These are phyloP conservation scores for Pleurotus salmoneostramineus DNA, from an alignment of 768 basidiomycete genomes.

Conservation along the genomic window DNA sequence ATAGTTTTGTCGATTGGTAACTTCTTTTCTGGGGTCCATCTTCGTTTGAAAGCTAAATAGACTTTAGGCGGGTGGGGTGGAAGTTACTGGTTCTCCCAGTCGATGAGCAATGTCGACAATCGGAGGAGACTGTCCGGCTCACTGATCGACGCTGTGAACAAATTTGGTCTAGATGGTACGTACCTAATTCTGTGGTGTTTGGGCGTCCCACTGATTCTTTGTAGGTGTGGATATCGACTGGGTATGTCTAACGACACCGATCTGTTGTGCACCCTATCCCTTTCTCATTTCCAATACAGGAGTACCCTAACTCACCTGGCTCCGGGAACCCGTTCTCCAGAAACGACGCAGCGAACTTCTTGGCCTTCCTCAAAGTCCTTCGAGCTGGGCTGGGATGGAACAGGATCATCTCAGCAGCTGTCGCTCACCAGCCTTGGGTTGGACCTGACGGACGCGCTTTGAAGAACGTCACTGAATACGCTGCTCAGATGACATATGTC, in stretches of 20 bases:
- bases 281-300: constrained; percentile 21
- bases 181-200: constrained; percentile 41
- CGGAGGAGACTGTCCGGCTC: constrained; percentile 41
- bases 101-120: constrained; percentile 31
- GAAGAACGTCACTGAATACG: constrained; percentile 43
- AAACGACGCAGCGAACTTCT: constrained; percentile 47
- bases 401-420: constrained; percentile 50
- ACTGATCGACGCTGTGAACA: constrained; percentile 41
- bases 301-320: constrained; percentile 51
- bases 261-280: not conserved
- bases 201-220: constrained; percentile 30
- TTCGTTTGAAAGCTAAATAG: not conserved
- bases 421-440: constrained; percentile 46
- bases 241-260: constrained; percentile 16
- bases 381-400: constrained; percentile 37
- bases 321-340: constrained; percentile 40
- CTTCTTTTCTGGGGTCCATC: not conserved
- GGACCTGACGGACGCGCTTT: constrained; percentile 43
- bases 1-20: constrained; percentile 43
- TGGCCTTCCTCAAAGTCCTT: constrained; percentile 44
- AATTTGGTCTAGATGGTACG: constrained; percentile 54
- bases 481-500: constrained; percentile 51
- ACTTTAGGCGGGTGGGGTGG: constrained; percentile 48
- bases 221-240: constrained; percentile 34
- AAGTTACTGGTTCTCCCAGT: constrained; percentile 44